phyloP scores from a whole-genome alignment of 108 stramenopile species.

The Conticribra weissflogii region DNA sequence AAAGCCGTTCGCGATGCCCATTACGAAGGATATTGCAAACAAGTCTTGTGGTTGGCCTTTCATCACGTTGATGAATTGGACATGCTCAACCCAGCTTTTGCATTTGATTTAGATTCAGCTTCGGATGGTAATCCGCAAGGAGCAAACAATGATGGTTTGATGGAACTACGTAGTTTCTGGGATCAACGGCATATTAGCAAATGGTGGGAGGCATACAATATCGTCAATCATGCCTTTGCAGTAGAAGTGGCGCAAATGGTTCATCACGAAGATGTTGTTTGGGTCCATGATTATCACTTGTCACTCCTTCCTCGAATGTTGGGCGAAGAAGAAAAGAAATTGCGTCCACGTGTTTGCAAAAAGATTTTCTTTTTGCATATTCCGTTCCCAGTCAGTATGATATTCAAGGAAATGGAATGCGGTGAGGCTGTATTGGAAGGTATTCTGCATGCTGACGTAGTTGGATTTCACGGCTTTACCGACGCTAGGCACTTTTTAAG shows the following conservation, averaged over 20 bases:
- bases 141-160: slow-evolving; percentile 14
- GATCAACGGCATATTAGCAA: slow-evolving; percentile 41
- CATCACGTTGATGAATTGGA: slow-evolving; percentile 72
- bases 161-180: slow-evolving; percentile 36
- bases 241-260: slow-evolving; percentile 46
- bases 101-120: slow-evolving; percentile 51
- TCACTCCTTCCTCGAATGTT: slow-evolving; percentile 74
- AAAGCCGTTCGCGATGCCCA: slow-evolving; percentile 44
- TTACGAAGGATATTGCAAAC: slow-evolving; percentile 77
- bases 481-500: slow-evolving; percentile 89
- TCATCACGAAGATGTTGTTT: slow-evolving; percentile 61
- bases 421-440: slow-evolving; percentile 71
- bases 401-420: slow-evolving; percentile 72
- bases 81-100: slow-evolving; percentile 40
- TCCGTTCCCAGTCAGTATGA: slow-evolving; percentile 85
- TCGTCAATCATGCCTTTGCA: slow-evolving; percentile 63
- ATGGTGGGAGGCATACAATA: slow-evolving; percentile 61
- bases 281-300: slow-evolving; percentile 90
- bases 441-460: slow-evolving; percentile 73
- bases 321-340: slow-evolving; percentile 34
- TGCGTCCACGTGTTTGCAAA: slow-evolving; percentile 27
- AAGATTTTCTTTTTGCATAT: slow-evolving; percentile 88
- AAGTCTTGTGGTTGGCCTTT: slow-evolving; percentile 74
- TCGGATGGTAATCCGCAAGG: slow-evolving; percentile 27
- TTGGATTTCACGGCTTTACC: slow-evolving; percentile 89